These are phyloP conservation scores for Globisporangium heterothallicum DNA, from an alignment of 352 stramenopile genomes.

Conservation along the genomic window DNA sequence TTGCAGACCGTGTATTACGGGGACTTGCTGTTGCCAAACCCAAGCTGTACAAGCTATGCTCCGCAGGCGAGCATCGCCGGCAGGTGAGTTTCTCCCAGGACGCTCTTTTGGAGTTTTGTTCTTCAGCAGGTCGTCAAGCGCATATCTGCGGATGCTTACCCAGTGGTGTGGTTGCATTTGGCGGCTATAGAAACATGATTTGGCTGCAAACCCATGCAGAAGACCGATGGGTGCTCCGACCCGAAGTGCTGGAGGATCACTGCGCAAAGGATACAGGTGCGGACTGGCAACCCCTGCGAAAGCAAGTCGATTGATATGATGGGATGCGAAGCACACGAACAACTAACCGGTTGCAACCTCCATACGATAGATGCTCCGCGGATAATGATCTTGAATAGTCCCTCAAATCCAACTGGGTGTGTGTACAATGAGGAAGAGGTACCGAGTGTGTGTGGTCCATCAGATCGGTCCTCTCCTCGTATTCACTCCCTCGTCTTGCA, in stretches of 20 bases:
- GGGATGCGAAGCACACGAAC: no score
- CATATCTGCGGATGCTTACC: constrained; percentile 8
- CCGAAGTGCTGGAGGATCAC: constrained; percentile 75
- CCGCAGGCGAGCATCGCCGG: constrained; percentile 82
- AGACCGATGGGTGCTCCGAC: constrained; percentile 74
- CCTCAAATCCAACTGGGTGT: constrained; percentile 81
- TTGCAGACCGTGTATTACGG: constrained; percentile 87
- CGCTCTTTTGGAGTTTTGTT: background rate
- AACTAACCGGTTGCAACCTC: background rate
- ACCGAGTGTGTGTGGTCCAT: background rate
- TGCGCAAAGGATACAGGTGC: constrained; percentile 76
- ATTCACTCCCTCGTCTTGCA: no score
- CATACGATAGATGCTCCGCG: constrained; percentile 56
- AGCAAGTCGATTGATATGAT: no score
- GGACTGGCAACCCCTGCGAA: no score
- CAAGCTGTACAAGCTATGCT: constrained; percentile 83
- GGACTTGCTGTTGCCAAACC: constrained; percentile 77
- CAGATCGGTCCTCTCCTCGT: no score
- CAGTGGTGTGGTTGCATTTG: constrained; percentile 5
- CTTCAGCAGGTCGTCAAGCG: background rate
- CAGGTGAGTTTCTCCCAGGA: constrained; percentile 26
- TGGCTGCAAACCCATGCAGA: constrained; percentile 78
- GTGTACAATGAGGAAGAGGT: constrained; percentile 79
- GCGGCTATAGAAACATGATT: constrained; percentile 72
- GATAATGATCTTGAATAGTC: constrained; percentile 85